Evolutionary conservation across 148 eudicot species (phyloP).

Genomic region (Chenopodium formosanum): DNA sequence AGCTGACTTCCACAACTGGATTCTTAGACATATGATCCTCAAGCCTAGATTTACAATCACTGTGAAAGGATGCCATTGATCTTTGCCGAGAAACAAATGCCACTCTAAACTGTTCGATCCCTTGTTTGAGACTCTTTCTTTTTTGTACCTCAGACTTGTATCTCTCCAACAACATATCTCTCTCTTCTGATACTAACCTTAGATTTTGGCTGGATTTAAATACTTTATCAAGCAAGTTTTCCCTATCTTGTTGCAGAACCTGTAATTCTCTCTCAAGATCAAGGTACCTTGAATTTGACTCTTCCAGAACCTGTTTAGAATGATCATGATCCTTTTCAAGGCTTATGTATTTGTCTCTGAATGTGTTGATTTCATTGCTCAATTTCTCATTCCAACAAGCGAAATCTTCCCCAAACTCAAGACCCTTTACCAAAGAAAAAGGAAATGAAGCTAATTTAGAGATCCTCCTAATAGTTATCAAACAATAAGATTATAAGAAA

Average conservation of each 20-base stretch:
- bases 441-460: constrained; percentile 34
- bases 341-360: constrained; percentile 52
- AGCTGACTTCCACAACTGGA: constrained; percentile 47
- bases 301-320: constrained; percentile 52
- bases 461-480: constrained; percentile 11
- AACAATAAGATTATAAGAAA: constrained; percentile 3
- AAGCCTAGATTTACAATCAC: constrained; percentile 58
- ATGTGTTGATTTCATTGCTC: constrained; percentile 48
- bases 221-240: constrained; percentile 44
- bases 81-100: constrained; percentile 61
- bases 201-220: constrained; percentile 49
- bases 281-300: constrained; percentile 46
- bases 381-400: constrained; percentile 64
- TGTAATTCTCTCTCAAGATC: constrained; percentile 62
- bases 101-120: constrained; percentile 56
- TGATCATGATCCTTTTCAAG: constrained; percentile 47
- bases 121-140: constrained; percentile 68
- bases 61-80: constrained; percentile 59
- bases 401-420: constrained; percentile 53
- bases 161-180: constrained; percentile 51
- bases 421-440: constrained; percentile 52
- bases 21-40: constrained; percentile 44
- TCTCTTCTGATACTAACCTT: constrained; percentile 41
- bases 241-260: constrained; percentile 62
- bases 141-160: constrained; percentile 56